Conservation (phyloP, 768 basidiomycete species). For the Termitomyces sp. region DNA sequence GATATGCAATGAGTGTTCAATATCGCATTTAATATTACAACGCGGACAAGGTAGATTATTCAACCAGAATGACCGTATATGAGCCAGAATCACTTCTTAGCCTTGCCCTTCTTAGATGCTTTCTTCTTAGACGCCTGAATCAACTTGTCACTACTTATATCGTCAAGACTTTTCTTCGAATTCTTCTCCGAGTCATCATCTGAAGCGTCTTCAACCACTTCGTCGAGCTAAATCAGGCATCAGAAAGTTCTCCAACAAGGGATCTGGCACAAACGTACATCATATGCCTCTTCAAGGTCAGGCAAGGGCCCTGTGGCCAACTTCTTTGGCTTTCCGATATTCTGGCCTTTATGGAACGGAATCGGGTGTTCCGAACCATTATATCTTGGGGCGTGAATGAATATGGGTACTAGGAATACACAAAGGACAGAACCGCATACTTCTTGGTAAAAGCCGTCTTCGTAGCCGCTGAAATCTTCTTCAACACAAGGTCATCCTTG, state of each 20-base stretch:
- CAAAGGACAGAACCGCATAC: conserved; percentile 38
- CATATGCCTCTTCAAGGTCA: conserved; percentile 90
- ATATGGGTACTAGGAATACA: neutral
- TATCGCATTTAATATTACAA: neutral
- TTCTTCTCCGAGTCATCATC: conserved; percentile 40
- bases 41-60: neutral
- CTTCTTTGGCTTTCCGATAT: conserved; percentile 84
- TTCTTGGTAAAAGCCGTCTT: conserved; percentile 86
- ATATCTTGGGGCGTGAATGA: conserved; percentile 66
- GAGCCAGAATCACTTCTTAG: conserved; percentile 8
- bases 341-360: conserved; percentile 87
- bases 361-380: conserved; percentile 90
- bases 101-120: conserved; percentile 15
- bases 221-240: conserved; percentile 34
- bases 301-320: conserved; percentile 72
- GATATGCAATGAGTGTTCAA: too few species aligned
- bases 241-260: neutral
- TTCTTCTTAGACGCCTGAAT: conserved; percentile 43
- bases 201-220: conserved; percentile 42
- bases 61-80: neutral
- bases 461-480: conserved; percentile 77
- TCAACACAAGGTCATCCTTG: conserved; percentile 70
- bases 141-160: conserved; percentile 31
- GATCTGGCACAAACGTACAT: conserved; percentile 41
- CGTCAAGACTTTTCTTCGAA: conserved; percentile 22